Evolutionary conservation across 2,329 filamentous ascomycete species (phyloP).

Genomic region (Endoconidiophora polonica): DNA sequence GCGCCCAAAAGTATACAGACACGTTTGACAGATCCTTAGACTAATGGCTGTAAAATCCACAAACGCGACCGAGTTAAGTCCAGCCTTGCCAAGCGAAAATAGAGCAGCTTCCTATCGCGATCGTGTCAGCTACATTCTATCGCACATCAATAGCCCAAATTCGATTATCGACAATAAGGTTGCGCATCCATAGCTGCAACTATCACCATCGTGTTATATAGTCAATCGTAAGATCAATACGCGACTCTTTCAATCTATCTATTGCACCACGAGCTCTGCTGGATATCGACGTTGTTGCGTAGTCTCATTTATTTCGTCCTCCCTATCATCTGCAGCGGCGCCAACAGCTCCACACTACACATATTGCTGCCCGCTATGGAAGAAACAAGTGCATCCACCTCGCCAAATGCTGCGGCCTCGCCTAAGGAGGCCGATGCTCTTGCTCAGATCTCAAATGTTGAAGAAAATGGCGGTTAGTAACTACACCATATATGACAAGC

Average conservation of each 20-base stretch:
- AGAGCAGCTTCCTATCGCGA: too few species aligned
- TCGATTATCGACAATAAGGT: background rate
- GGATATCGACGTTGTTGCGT: background rate
- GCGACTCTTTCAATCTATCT: too few species aligned
- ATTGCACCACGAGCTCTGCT: too few species aligned
- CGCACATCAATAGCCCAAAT: background rate
- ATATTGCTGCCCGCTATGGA: slow-evolving; percentile 6
- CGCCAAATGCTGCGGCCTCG: background rate
- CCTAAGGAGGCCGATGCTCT: background rate
- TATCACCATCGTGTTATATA: too few species aligned
- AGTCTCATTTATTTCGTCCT: background rate
- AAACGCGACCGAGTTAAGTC: slow-evolving; percentile 4
- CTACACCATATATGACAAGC: background rate
- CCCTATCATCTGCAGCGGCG: background rate
- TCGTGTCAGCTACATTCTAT: too few species aligned
- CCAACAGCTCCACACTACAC: background rate
- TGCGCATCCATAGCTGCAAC: too few species aligned
- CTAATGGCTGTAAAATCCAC: background rate
- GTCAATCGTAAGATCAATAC: too few species aligned
- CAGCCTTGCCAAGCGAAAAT: slow-evolving; percentile 4
- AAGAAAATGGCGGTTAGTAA: slow-evolving; percentile 12
- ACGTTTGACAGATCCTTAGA: background rate
- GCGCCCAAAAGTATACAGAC: background rate
- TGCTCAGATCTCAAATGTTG: slow-evolving; percentile 1
- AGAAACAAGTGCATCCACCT: background rate